A percentile compares a stretch with the other conserved stretches of the same genome.
Conservation (phyloP, 495 filamentous ascomycete genomes). For the Pseudoneurospora amorphoporcata region DNA sequence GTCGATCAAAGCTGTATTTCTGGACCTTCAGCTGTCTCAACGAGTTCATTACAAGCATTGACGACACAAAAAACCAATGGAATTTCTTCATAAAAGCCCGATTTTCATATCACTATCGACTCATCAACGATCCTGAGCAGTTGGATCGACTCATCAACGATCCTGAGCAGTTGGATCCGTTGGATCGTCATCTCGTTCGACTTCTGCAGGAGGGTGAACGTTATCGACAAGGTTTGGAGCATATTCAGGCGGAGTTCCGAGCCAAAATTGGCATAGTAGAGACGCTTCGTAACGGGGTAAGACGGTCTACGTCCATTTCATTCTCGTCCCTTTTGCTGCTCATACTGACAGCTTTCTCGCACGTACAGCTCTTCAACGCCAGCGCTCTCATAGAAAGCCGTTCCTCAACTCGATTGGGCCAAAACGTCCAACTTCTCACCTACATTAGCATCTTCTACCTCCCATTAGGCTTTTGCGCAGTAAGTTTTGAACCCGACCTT, state of each 20-base stretch:
- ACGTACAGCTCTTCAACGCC: conserved; percentile 11
- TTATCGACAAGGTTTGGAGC: not conserved
- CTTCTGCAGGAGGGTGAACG: not conserved
- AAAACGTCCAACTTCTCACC: conserved; percentile 29
- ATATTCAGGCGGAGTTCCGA: not conserved
- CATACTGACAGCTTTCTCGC: not conserved
- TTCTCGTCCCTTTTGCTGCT: not conserved
- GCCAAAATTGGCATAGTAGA: not conserved
- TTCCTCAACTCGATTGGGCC: conserved; percentile 19
- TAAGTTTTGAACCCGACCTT: not conserved
- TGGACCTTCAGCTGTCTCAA: not conserved
- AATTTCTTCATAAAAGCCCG: not conserved
- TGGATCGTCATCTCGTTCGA: too few species aligned
- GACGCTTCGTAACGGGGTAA: not conserved
- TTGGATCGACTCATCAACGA: too few species aligned
- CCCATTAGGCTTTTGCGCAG: conserved; percentile 22
- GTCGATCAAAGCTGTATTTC: not conserved
- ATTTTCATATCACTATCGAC: too few species aligned
- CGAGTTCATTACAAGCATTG: not conserved
- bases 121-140: too few species aligned
- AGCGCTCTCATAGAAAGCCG: conserved; percentile 26
- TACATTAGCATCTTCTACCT: conserved; percentile 30
- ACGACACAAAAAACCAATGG: not conserved
- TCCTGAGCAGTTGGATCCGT: too few species aligned
- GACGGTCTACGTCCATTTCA: too few species aligned